Evolutionary conservation across 2,329 filamentous ascomycete genomes (phyloP).

Genomic region (Diaporthe ilicicola): DNA sequence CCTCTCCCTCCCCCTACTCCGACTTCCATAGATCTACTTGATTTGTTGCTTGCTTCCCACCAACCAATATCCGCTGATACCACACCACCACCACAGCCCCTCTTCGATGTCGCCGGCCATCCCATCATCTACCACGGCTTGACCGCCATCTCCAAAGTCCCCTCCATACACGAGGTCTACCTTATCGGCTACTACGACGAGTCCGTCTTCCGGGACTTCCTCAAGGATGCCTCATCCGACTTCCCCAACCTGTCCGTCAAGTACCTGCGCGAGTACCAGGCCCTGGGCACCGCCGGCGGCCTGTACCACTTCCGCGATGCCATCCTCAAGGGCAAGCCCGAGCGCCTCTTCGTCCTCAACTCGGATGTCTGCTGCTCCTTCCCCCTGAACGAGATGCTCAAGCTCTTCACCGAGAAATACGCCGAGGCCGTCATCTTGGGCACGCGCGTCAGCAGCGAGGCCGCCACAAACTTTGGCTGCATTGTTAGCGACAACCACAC

Average conservation of each 20-base stretch:
- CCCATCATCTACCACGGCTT: slow-evolving; percentile 99
- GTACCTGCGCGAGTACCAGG: slow-evolving; percentile 97
- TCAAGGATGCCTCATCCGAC: slow-evolving; percentile 85
- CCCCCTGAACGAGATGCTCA: slow-evolving; percentile 94
- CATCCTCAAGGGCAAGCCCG: slow-evolving; percentile 93
- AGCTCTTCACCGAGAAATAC: slow-evolving; percentile 91
- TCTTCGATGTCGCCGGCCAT: slow-evolving; percentile 98
- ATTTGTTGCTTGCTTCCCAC: neutral
- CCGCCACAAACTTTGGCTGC: slow-evolving; percentile 96
- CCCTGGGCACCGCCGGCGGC: slow-evolving; percentile 92
- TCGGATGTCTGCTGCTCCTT: slow-evolving; percentile 99
- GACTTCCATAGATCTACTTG: neutral
- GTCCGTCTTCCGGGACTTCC: slow-evolving; percentile 95
- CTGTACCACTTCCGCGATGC: slow-evolving; percentile 99
- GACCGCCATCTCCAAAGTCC: slow-evolving; percentile 87
- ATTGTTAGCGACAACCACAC: slow-evolving; percentile 95
- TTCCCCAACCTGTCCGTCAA: slow-evolving; percentile 91
- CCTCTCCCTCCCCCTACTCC: slow-evolving; percentile 29
- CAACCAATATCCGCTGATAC: neutral
- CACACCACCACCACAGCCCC: slow-evolving; percentile 67
- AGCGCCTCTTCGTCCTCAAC: slow-evolving; percentile 96
- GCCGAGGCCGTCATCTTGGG: slow-evolving; percentile 97
- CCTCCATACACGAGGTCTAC: slow-evolving; percentile 92
- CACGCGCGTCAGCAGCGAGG: slow-evolving; percentile 88
- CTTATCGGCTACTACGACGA: slow-evolving; percentile 99